Evolutionary conservation across 352 stramenopile genomes (phyloP).

Genomic region (Globisporangium okanoganense): DNA sequence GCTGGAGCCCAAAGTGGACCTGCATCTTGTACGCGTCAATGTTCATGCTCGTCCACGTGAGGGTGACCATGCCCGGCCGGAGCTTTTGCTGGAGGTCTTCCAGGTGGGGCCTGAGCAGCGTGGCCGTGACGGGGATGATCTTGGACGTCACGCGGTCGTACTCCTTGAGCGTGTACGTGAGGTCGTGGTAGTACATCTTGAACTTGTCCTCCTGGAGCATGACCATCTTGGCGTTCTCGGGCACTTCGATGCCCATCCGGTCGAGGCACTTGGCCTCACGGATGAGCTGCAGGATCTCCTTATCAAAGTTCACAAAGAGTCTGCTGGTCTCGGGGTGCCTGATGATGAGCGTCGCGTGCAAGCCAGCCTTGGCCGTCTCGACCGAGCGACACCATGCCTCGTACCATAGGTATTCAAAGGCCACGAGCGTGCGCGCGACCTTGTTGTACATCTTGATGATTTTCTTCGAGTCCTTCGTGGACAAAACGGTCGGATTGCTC

Average conservation of each 20-base stretch:
- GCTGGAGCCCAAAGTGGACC: constrained; percentile 55
- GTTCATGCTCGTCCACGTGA: constrained; percentile 91
- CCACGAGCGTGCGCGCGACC: constrained; percentile 83
- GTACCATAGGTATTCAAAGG: constrained; percentile 90
- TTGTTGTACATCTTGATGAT: constrained; percentile 92
- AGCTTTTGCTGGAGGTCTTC: constrained; percentile 76
- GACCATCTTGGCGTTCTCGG: constrained; percentile 79
- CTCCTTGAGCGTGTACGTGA: constrained; percentile 75
- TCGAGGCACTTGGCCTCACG: constrained; percentile 81
- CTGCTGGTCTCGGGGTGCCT: constrained; percentile 65
- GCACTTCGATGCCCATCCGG: constrained; percentile 80
- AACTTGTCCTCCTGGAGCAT: constrained; percentile 87
- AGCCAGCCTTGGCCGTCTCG: constrained; percentile 64
- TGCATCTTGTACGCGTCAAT: constrained; percentile 80
- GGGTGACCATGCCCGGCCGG: constrained; percentile 71
- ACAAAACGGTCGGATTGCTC: constrained; percentile 77
- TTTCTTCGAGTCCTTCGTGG: constrained; percentile 86
- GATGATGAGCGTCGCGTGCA: constrained; percentile 85
- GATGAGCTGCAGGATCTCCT: constrained; percentile 86
- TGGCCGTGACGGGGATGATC: constrained; percentile 66
- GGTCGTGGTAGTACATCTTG: constrained; percentile 82
- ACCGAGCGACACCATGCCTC: constrained; percentile 83
- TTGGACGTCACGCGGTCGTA: constrained; percentile 74
- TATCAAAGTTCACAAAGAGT: constrained; percentile 89
- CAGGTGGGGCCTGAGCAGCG: constrained; percentile 60